Evolutionary conservation across 2,329 filamentous ascomycete genomes (phyloP).

Genomic region (Massarina eburnea): DNA sequence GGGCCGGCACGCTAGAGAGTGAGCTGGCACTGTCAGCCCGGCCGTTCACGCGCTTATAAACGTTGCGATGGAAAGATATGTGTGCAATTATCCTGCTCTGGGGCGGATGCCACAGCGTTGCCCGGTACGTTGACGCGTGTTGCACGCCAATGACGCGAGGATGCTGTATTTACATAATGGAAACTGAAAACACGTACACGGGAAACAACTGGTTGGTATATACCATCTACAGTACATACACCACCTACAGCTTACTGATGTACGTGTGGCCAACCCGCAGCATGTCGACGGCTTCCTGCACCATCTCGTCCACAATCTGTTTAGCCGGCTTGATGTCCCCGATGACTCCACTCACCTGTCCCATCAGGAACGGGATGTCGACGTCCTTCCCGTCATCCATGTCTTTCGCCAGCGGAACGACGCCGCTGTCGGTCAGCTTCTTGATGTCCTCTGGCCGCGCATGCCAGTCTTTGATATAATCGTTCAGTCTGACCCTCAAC

Average conservation of each 20-base stretch:
- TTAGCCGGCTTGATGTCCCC: constrained; percentile 75
- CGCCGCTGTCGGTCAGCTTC: constrained; percentile 71
- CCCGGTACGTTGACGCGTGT: too few species aligned
- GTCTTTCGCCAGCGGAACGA: constrained; percentile 82
- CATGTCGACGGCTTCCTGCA: constrained; percentile 50
- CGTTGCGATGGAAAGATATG: too few species aligned
- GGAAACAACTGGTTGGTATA: neutral
- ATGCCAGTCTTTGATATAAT: constrained; percentile 84
- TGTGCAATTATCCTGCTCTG: too few species aligned
- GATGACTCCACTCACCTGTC: constrained; percentile 83
- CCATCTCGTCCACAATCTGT: constrained; percentile 90
- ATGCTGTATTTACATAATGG: neutral
- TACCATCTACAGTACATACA: neutral
- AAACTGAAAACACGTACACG: too few species aligned
- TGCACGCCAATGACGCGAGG: neutral
- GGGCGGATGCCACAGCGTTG: too few species aligned
- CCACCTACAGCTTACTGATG: constrained; percentile 39
- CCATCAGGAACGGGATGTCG: constrained; percentile 89
- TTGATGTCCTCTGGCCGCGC: constrained; percentile 71
- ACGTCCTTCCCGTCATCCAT: constrained; percentile 80
- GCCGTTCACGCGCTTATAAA: neutral
- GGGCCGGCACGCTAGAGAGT: neutral
- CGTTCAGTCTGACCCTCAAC: constrained; percentile 76
- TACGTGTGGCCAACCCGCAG: constrained; percentile 40
- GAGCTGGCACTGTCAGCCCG: neutral